These are phyloP conservation scores for Myxozyma geophila DNA, from an alignment of 805 yeast genomes.

Conservation along the genomic window DNA sequence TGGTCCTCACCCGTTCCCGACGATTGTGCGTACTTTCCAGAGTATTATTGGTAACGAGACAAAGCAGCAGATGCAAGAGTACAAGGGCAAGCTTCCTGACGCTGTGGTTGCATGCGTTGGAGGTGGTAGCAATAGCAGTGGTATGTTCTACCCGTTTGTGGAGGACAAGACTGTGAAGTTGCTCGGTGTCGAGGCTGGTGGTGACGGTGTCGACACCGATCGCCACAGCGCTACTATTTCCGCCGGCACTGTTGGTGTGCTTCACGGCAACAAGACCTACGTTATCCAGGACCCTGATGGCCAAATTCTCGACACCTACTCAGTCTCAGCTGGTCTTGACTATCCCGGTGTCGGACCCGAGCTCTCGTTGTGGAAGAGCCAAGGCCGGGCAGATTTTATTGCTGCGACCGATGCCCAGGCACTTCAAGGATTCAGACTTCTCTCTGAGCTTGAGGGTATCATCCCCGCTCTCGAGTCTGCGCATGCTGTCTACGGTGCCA, in stretches of 20 bases:
- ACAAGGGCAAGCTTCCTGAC: slow-evolving; percentile 87
- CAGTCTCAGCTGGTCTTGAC: slow-evolving; percentile 97
- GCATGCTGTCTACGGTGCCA: slow-evolving; percentile 92
- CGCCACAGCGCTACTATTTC: slow-evolving; percentile 92
- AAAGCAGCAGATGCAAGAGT: slow-evolving; percentile 80
- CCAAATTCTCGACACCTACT: slow-evolving; percentile 96
- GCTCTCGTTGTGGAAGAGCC: slow-evolving; percentile 90
- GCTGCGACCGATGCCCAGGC: slow-evolving; percentile 98
- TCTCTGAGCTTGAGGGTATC: slow-evolving; percentile 95
- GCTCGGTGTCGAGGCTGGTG: slow-evolving; percentile 98
- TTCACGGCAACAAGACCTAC: slow-evolving; percentile 96
- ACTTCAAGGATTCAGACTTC: slow-evolving; percentile 80
- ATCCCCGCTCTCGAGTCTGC: slow-evolving; percentile 98
- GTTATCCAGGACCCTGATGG: slow-evolving; percentile 92
- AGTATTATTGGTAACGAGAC: slow-evolving; percentile 95
- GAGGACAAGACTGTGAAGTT: slow-evolving; percentile 75
- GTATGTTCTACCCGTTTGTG: slow-evolving; percentile 94
- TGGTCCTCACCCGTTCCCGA: slow-evolving; percentile 99
- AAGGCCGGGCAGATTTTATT: slow-evolving; percentile 86
- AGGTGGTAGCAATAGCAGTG: slow-evolving; percentile 97
- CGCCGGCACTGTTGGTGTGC: slow-evolving; percentile 95
- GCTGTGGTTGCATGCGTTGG: slow-evolving; percentile 98
- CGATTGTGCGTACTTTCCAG: slow-evolving; percentile 97
- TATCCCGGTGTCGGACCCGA: slow-evolving; percentile 99
- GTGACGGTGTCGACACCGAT: slow-evolving; percentile 90